Conservation (phyloP, 163 green algal species). For the Volvox carteri region DNA sequence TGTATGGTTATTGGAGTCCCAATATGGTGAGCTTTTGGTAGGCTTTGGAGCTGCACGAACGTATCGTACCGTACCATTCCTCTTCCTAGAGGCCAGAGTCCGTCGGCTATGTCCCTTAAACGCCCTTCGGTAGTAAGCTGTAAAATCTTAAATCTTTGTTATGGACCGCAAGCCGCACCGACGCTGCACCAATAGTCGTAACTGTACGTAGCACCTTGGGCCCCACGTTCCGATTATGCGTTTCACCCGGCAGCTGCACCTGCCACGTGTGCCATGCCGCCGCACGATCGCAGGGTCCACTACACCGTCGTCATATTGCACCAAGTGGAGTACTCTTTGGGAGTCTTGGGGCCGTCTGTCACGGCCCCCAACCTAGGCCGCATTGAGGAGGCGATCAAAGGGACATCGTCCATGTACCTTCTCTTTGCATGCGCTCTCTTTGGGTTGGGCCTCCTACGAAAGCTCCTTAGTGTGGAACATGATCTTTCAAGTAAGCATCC, state of each 20-base stretch:
- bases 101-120: no score
- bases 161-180: no score
- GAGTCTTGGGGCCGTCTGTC: background rate
- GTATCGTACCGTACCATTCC: background rate
- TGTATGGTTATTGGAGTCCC: conserved; percentile 37
- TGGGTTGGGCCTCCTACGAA: conserved; percentile 7
- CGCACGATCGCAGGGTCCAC: conserved; percentile 45
- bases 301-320: background rate
- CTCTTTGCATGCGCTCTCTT: conserved; percentile 38
- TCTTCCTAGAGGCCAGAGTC: no score
- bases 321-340: conserved; percentile 10
- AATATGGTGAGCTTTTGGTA: conserved; percentile 21
- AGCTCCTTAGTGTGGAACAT: conserved; percentile 15
- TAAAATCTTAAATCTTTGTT: no score
- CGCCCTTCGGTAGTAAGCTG: no score
- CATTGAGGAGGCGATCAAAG: background rate
- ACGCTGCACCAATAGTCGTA: no score
- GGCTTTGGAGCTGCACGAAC: background rate
- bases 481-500: conserved; percentile 31
- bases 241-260: background rate
- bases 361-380: conserved; percentile 4
- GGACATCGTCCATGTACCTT: conserved; percentile 28
- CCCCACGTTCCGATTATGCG: no score
- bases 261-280: no score
- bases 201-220: no score